Base-by-base conservation (phyloP, 2,329 filamentous ascomycete genomes). In the Cytospora schulzeri region DNA sequence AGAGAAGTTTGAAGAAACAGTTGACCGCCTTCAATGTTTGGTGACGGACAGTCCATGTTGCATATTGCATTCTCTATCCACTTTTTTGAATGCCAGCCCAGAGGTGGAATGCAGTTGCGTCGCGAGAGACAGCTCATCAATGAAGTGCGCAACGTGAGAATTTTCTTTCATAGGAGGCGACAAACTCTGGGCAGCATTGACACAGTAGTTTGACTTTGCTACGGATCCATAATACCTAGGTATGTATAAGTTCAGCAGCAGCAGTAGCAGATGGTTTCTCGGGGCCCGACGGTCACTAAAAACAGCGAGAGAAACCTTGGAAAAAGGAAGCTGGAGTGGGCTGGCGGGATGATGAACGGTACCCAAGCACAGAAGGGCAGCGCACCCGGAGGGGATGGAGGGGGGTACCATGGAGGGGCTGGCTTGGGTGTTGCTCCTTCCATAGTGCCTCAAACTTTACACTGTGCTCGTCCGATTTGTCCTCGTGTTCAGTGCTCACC, bases 401-500 rank as follows among this genome's bases (percentile, higher is more conserved):
- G 31, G 29, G 31, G 31, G 5, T 33, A 35, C 33, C 33, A 62
- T 62, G 60, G 60, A 62, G 60, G 60, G 60, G 60, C 55, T 62
- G 60, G 60, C 52, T 56, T 62, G 60, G 52, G 38, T 51, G 35
- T 52, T 60, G 58, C 41, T 61, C 50, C 41, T 29, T 50, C 54
- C 54, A 62, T 54, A 35, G 60, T 62, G 52, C 33, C 60, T 52
- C 38, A 41, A 56, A 48, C 19, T 62, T 56, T 53, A 62, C 60
- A 56, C 52, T 64, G 62, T 52, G 57, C 50, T 45, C 53, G 33
- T 55, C 56, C 56, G 62, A 38, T 35, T 53, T 60, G 62, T 55
- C 51, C 55, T 60, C 56, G 62, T 64, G 55, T 64, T 60, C 62
- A 38, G 28, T 45, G 62, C 56, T 55, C 62, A 59, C 48, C 48